Evolutionary conservation across 805 yeast species (phyloP).

Genomic region (Ascoidea rubescens): DNA sequence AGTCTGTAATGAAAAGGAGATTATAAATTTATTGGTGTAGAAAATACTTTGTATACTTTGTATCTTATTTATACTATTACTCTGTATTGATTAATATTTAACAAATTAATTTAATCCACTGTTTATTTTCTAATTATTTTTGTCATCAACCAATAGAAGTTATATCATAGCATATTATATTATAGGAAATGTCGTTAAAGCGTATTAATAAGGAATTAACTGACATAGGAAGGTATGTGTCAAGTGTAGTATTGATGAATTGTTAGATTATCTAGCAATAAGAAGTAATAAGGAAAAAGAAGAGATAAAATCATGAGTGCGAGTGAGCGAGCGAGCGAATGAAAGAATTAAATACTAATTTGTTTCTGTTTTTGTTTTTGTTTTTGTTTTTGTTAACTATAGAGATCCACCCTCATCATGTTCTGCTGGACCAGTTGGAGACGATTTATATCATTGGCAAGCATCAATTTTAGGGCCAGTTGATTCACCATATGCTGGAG

Average conservation of each 20-base stretch:
- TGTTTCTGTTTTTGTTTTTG: conserved; percentile 7
- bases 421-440: conserved; percentile 98
- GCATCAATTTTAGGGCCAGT: conserved; percentile 99
- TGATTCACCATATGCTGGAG: conserved; percentile 82
- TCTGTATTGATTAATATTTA: too few relatives aligned
- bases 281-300: neutral
- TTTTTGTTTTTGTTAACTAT: neutral
- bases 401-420: conserved; percentile 99
- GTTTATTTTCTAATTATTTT: conserved; percentile 3
- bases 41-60: too few relatives aligned
- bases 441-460: conserved; percentile 97
- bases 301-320: neutral
- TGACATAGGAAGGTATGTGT: conserved; percentile 83
- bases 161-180: neutral
- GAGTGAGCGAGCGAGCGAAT: neutral
- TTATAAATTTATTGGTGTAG: too few relatives aligned
- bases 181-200: conserved; percentile 64
- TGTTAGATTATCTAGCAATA: neutral
- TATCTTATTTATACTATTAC: too few relatives aligned
- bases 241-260: neutral
- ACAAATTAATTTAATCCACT: too few relatives aligned
- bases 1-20: too few relatives aligned
- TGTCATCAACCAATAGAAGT: neutral
- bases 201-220: conserved; percentile 92
- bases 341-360: neutral